phyloP scores from a whole-genome alignment of 257 asterid genomes.

The Scutellaria baicalensis region DNA sequence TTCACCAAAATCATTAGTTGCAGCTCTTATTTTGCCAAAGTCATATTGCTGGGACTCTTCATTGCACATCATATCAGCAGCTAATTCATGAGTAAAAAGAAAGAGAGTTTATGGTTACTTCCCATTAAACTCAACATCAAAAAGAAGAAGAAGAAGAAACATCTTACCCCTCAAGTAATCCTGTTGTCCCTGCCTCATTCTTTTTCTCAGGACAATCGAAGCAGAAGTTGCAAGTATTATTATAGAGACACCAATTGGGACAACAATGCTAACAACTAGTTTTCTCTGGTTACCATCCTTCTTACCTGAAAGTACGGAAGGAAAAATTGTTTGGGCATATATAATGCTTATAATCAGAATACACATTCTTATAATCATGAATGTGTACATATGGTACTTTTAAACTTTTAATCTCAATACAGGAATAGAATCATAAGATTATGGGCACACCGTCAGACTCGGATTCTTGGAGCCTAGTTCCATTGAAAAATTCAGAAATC shows the following conservation, averaged over 20 bases:
- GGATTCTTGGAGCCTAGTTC: slow-evolving; percentile 11
- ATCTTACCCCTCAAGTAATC: too few relatives aligned
- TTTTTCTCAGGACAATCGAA: not conserved
- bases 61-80: too few relatives aligned
- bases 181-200: too few relatives aligned
- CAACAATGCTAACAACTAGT: not conserved
- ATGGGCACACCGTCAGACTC: not conserved
- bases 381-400: too few relatives aligned
- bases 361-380: too few relatives aligned
- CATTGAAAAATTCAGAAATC: not conserved
- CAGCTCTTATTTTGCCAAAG: too few relatives aligned
- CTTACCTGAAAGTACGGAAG: not conserved
- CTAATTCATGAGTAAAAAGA: too few relatives aligned
- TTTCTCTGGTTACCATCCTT: not conserved
- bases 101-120: not conserved
- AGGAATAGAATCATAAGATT: not conserved
- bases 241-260: not conserved
- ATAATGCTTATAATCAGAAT: not conserved
- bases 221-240: not conserved
- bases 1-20: too few relatives aligned
- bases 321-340: too few relatives aligned
- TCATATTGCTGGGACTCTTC: too few relatives aligned
- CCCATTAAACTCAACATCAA: too few relatives aligned
- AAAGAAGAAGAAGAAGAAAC: too few relatives aligned
- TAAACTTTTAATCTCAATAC: not conserved